These are phyloP conservation scores for Starmerella khaoyaiensis DNA, from an alignment of 805 yeast genomes.

Conservation along the genomic window DNA sequence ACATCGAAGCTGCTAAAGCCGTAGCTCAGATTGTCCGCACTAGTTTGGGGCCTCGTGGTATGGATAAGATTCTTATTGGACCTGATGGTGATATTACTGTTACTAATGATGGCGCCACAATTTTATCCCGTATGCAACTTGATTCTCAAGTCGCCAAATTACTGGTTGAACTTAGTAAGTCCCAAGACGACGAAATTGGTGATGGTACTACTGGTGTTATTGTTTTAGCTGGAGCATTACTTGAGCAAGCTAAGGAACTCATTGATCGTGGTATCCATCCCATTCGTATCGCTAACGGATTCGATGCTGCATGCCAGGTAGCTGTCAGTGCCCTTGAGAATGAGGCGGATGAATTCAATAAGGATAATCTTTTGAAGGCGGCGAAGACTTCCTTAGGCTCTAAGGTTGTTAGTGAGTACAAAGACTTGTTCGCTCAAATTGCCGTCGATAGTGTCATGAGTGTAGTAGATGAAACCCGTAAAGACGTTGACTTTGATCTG, in stretches of 20 bases:
- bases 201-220: constrained; percentile 99
- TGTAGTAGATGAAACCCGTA: constrained; percentile 83
- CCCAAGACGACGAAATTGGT: constrained; percentile 97
- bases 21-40: constrained; percentile 87
- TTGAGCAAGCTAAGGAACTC: constrained; percentile 87
- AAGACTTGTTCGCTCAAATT: constrained; percentile 87
- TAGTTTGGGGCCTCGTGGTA: constrained; percentile 95
- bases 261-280: constrained; percentile 98
- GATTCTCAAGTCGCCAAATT: constrained; percentile 93
- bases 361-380: constrained; percentile 57
- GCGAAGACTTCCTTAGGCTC: constrained; percentile 93
- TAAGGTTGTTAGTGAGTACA: constrained; percentile 86
- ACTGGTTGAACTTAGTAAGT: constrained; percentile 80
- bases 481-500: constrained; percentile 93
- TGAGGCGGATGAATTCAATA: constrained; percentile 52
- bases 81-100: constrained; percentile 98
- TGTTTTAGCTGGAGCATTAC: constrained; percentile 83
- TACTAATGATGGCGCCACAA: constrained; percentile 98
- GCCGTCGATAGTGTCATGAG: constrained; percentile 92
- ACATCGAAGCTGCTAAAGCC: constrained; percentile 86
- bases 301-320: constrained; percentile 89
- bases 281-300: constrained; percentile 91
- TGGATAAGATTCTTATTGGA: constrained; percentile 85
- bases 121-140: constrained; percentile 86
- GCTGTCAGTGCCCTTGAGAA: constrained; percentile 67